Evolutionary conservation across 2,329 filamentous ascomycete genomes (phyloP), one percentile per base, ranked within the genome.

Genomic region (Setomelanomma holmii): DNA sequence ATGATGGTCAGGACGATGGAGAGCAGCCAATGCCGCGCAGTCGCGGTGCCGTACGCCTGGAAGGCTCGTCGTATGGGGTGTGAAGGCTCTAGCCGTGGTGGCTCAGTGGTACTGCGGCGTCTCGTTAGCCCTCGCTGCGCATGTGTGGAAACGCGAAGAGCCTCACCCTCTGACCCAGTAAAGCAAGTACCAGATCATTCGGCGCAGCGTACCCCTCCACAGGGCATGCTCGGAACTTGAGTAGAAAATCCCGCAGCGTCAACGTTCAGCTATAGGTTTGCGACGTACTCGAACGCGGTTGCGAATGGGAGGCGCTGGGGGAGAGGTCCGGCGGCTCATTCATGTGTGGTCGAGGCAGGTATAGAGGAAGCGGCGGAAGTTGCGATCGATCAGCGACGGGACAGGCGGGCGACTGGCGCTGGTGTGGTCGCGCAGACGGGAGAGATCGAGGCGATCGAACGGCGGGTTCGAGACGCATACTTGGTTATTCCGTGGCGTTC

Each of bases 81-180:
- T 49, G 80, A 80, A 40, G 83, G 78, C 55, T 82, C 76, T 58
- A 92, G 82, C 54, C 82, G 79, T 52, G 89, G 89, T 60, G 88
- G 87, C 77, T 90, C 86, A 61, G 88, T 89, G 51, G 89, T 92
- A 78, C 89, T 91, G 66, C 19, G 38, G 36, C n/a, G 3, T 4
- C n/a, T 16, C 8, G 34, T 17, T 17, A 36, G 34, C 34, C 11
- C n/a, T 11, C n/a, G 34, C 16, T 7, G 16, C 34, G 34, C 16
- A 3, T 7, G 34, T 36, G 34, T n/a, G 11, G 34, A 7, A 7
- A 16, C 34, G 34, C 16, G 4, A 10, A 6, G 27, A 30, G 27
- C 60, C 87, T 75, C 76, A 90, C 88, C 89, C 88, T 83, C 89
- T 83, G 63, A 92, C 80, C 69, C 89, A 89, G 78, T 89, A 91